These are phyloP conservation scores for Dillenia turbinata DNA, from an alignment of 164 flowering plant species.

Conservation along the genomic window DNA sequence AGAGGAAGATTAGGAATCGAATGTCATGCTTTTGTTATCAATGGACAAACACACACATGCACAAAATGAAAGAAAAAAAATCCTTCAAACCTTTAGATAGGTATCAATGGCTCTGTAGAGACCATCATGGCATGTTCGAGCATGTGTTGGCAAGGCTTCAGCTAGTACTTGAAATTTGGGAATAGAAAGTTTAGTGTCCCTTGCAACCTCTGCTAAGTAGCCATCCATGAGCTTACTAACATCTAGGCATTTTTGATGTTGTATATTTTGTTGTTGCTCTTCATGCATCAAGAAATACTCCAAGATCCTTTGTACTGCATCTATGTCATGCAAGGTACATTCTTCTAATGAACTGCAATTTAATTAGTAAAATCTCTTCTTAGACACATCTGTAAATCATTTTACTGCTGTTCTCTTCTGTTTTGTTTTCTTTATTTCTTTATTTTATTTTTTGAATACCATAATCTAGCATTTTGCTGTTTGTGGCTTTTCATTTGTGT, in stretches of 20 bases:
- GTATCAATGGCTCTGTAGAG: slow-evolving; percentile 86
- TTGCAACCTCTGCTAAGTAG: slow-evolving; percentile 78
- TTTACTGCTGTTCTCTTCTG: too few relatives aligned
- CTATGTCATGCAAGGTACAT: slow-evolving; percentile 52
- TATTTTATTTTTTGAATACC: too few relatives aligned
- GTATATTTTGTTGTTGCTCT: slow-evolving; percentile 33
- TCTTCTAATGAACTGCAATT: slow-evolving; percentile 33
- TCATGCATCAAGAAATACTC: slow-evolving; percentile 76
- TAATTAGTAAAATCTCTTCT: not conserved
- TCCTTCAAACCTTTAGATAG: slow-evolving; percentile 62
- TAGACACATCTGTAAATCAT: too few relatives aligned
- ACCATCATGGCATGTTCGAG: slow-evolving; percentile 74
- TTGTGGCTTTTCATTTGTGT: too few relatives aligned
- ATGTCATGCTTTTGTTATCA: too few relatives aligned
- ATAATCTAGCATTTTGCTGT: too few relatives aligned
- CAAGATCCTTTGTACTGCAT: slow-evolving; percentile 60
- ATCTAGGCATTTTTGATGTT: slow-evolving; percentile 18
- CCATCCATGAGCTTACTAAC: slow-evolving; percentile 67
- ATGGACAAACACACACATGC: too few relatives aligned
- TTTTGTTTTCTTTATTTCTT: too few relatives aligned
- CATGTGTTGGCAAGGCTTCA: slow-evolving; percentile 54
- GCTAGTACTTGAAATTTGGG: slow-evolving; percentile 66
- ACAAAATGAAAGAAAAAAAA: not conserved
- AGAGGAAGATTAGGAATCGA: not conserved
- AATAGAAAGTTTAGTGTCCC: slow-evolving; percentile 59